Evolutionary conservation across 306 rosid genomes (phyloP), one percentile per base, ranked within the genome.

Genomic region (Trifolium subterraneum): DNA sequence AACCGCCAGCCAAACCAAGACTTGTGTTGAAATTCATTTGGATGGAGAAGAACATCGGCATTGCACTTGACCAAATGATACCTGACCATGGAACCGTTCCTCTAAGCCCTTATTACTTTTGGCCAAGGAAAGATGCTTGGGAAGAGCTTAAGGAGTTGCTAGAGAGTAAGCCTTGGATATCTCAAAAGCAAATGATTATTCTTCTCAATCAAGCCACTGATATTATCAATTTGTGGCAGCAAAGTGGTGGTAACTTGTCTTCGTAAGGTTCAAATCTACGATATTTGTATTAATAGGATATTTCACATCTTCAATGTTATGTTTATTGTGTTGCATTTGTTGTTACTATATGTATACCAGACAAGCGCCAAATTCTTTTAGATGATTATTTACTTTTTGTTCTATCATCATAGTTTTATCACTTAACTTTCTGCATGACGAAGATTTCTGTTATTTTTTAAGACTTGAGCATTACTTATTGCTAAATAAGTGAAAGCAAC

Each of bases 61-160:
- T 94, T 76, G 96, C 82, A 20, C 88, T 94, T 0, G 98, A 94
- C 73, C 98, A 87, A 51, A 78, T 85, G 86, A 72, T 94, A 77
- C 96, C 93, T 0, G 97, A 95, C 1, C 88, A 90, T 38, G 98
- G 98, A 45, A 85, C 95, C 16, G 81, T 94, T 77, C 98, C 98
- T 18, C 82, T 94, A 8, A 92, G 98, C 73, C 96, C 98, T 27
- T 94, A 94, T 74, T 90, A 94, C 95, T 94, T 94, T 74, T 94
- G 98, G 97, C 98, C 95, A 0, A 82, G 98, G 80, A 94, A 91
- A 87, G 98, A 94, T 81, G 98, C 98, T 54, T 94, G 98, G 97
- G 98, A 94, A 78, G 98, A 92, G 90, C 97, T 94, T 79, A 94
- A 92, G 88, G 90, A 87, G 23, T 84, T 90, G 15, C 96, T 94